Conservation (phyloP, 192 early-diverging fungal genomes). For the Umbelopsis sp. region DNA sequence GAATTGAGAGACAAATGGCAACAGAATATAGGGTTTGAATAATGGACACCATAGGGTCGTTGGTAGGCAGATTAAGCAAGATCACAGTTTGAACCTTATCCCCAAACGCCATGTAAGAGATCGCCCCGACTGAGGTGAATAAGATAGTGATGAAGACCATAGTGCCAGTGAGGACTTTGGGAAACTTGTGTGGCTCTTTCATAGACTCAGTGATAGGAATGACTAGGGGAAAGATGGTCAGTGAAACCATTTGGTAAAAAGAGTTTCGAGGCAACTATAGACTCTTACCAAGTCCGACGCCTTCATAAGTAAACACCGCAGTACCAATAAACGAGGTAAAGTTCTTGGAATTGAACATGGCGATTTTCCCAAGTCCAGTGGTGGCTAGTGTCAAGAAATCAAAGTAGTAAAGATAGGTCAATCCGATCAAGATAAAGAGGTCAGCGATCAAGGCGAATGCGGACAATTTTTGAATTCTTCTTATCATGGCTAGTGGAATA, state of each 20-base stretch:
- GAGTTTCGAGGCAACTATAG: too few species aligned
- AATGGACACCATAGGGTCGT: constrained; percentile 59
- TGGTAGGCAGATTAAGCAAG: constrained; percentile 82
- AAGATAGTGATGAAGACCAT: constrained; percentile 79
- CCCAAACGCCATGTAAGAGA: constrained; percentile 89
- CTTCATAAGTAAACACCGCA: constrained; percentile 89
- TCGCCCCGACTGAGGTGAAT: constrained; percentile 78
- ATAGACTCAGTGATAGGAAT: constrained; percentile 86
- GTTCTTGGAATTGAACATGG: constrained; percentile 74
- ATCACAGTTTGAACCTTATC: constrained; percentile 83
- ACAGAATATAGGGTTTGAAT: constrained; percentile 88
- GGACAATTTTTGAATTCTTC: constrained; percentile 88
- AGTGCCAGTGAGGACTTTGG: constrained; percentile 74
- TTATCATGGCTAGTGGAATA: constrained; percentile 64
- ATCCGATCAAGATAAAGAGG: constrained; percentile 87
- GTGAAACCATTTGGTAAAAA: not conserved
- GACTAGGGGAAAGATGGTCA: constrained; percentile 34
- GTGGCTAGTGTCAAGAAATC: constrained; percentile 71
- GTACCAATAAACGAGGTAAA: constrained; percentile 94
- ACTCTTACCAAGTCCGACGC: constrained; percentile 68
- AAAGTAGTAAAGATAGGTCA: constrained; percentile 83
- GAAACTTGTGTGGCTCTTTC: constrained; percentile 91
- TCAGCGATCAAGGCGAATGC: constrained; percentile 88
- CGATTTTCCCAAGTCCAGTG: constrained; percentile 70
- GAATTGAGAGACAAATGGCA: constrained; percentile 93